phyloP scores from a whole-genome alignment of 1,139 yeast genomes.

The Magnusiomyces suaveolens region DNA sequence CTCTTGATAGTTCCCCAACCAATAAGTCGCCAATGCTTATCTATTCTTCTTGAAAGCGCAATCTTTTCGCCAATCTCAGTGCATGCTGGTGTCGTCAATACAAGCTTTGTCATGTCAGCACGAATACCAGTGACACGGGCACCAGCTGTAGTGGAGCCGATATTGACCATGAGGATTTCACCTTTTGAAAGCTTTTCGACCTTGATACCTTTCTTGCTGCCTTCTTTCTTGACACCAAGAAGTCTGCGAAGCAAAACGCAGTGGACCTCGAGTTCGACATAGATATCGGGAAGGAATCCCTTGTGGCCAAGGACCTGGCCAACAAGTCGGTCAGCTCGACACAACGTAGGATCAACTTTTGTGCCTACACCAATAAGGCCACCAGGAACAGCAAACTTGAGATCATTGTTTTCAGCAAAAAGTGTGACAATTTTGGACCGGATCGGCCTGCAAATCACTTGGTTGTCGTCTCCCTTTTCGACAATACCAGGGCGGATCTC shows the following conservation, averaged over 20 bases:
- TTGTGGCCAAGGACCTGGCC: constrained; percentile 99
- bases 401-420: constrained; percentile 95
- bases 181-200: constrained; percentile 89
- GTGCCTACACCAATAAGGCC: constrained; percentile 99
- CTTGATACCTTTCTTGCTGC: constrained; percentile 90
- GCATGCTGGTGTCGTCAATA: constrained; percentile 96
- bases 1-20: constrained; percentile 99
- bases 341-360: constrained; percentile 94
- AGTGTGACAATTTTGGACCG: constrained; percentile 87
- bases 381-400: constrained; percentile 99
- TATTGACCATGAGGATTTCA: constrained; percentile 97
- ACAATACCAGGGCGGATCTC: constrained; percentile 99
- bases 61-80: constrained; percentile 97
- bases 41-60: constrained; percentile 97
- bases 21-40: constrained; percentile 98
- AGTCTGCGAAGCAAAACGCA: constrained; percentile 93
- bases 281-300: constrained; percentile 90
- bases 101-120: constrained; percentile 98
- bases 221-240: constrained; percentile 93
- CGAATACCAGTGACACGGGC: constrained; percentile 96
- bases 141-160: constrained; percentile 98
- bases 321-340: constrained; percentile 98
- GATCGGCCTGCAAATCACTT: constrained; percentile 91
- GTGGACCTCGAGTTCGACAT: constrained; percentile 94
- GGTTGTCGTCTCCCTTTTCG: constrained; percentile 69